Evolutionary conservation across 768 basidiomycete species (phyloP).

Genomic region (Lentinus brumalis): DNA sequence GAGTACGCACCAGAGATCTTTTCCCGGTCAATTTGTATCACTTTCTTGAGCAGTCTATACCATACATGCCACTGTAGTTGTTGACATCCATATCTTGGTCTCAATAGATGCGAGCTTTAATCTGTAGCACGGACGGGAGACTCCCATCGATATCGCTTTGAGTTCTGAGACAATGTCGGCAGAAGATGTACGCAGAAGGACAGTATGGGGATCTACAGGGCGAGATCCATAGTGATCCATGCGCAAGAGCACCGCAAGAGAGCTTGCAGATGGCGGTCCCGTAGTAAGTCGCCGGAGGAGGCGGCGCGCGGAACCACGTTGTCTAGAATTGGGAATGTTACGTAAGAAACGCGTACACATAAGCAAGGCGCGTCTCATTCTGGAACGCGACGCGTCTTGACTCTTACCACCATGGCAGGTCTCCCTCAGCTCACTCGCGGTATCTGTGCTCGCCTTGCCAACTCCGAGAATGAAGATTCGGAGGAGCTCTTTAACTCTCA

Average conservation of each 20-base stretch:
- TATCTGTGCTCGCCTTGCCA: constrained; percentile 52
- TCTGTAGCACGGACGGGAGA: background rate
- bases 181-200: too few relatives aligned
- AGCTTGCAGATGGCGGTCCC: background rate
- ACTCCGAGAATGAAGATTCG: constrained; percentile 44
- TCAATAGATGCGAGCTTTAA: background rate
- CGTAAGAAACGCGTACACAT: constrained; percentile 24
- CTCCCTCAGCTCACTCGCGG: constrained; percentile 57
- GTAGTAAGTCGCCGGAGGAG: background rate
- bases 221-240: too few relatives aligned
- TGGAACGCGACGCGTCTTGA: constrained; percentile 16
- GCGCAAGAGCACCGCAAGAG: background rate
- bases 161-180: background rate
- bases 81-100: background rate
- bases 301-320: background rate
- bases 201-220: too few relatives aligned
- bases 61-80: background rate
- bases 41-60: background rate
- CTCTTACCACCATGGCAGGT: constrained; percentile 36
- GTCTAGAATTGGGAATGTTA: constrained; percentile 7
- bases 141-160: too few relatives aligned
- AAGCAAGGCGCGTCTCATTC: constrained; percentile 18
- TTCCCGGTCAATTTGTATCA: background rate
- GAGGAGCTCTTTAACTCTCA: constrained; percentile 28
- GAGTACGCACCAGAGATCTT: background rate